Evolutionary conservation across 192 early-diverging fungal species (phyloP).

Genomic region (Dissophora globulifera): DNA sequence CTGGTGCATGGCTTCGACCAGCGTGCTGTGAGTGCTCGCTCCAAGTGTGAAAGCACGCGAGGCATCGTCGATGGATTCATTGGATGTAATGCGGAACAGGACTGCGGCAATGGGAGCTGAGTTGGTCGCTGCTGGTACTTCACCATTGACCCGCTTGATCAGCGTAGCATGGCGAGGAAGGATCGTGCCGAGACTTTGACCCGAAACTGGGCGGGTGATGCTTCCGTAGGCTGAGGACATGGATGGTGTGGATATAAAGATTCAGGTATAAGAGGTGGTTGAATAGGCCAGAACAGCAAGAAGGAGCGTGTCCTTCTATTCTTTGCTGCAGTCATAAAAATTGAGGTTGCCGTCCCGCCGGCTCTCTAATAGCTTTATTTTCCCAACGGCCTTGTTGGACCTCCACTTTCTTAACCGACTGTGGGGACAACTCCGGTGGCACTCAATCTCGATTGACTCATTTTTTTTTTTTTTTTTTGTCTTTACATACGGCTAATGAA

Average conservation of each 20-base stretch:
- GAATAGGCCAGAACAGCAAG: too few species aligned
- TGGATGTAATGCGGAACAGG: slow-evolving; percentile 25
- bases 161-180: slow-evolving; percentile 31
- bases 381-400: too few species aligned
- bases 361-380: too few species aligned
- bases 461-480: background rate
- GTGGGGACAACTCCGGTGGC: background rate
- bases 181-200: slow-evolving; percentile 16
- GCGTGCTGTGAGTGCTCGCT: background rate
- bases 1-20: slow-evolving; percentile 55
- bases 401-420: too few species aligned
- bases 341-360: too few species aligned
- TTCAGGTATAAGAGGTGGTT: too few species aligned
- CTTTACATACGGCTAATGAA: background rate
- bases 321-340: too few species aligned
- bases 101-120: background rate
- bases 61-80: background rate
- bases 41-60: slow-evolving; percentile 16
- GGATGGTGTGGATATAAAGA: too few species aligned
- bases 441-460: background rate
- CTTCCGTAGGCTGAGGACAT: slow-evolving; percentile 51
- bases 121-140: background rate
- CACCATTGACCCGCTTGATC: background rate
- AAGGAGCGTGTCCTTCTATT: too few species aligned
- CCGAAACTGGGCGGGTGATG: slow-evolving; percentile 39